Base-by-base conservation (phyloP, 2,329 filamentous ascomycete genomes). In the Emmonsiellopsis sp. region DNA sequence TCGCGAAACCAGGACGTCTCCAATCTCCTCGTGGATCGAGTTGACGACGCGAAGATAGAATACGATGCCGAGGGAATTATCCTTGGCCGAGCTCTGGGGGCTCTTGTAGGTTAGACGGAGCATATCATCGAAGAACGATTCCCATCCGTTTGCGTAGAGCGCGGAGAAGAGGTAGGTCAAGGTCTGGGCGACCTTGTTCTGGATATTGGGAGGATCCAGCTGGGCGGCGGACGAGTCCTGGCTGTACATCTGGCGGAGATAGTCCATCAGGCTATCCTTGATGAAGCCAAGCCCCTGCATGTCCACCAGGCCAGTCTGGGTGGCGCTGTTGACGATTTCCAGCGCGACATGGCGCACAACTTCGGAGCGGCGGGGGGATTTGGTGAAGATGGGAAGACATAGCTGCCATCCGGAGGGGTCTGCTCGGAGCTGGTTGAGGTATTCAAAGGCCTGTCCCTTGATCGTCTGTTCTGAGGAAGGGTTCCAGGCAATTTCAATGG, bases 131-230 rank as follows among this genome's bases (percentile, higher is more conserved):
- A 98, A 84, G 71, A 96, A 97, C 55, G 77, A 82, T 63, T 88
- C 81, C 93, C 93, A 98, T 38, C 87, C 86, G 51, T 86, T 82
- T 51, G 83, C 83, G 70, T 98, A 98, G 52, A 95, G 79, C 10
- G 85, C 83, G 37, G 89, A 86, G 70, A 98, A 98, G 50, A 98
- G 83, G 65, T 89, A 93, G 8, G 93, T 98, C 63, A 98, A 76
- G 10, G 91, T 95, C 73, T 98, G 93, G 45, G 92, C 91, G 61
- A 98, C 82, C 73, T 98, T 98, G 75, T 97, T 98, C 73, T 97
- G 92, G 43, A 98, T 85, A 59, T 82, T 81, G 26, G 82, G 70
- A 7, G 85, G 82, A 67, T 98, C 93, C 58, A 84, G 73, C 51
- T 76, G 71, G 55, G 78, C 76, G 55, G 78, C 76, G 35, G 75